A percentile compares a stretch with the other conserved stretches of the same genome.
Evolutionary conservation across 352 stramenopile genomes (phyloP).

Genomic region (Peronospora farinosa): DNA sequence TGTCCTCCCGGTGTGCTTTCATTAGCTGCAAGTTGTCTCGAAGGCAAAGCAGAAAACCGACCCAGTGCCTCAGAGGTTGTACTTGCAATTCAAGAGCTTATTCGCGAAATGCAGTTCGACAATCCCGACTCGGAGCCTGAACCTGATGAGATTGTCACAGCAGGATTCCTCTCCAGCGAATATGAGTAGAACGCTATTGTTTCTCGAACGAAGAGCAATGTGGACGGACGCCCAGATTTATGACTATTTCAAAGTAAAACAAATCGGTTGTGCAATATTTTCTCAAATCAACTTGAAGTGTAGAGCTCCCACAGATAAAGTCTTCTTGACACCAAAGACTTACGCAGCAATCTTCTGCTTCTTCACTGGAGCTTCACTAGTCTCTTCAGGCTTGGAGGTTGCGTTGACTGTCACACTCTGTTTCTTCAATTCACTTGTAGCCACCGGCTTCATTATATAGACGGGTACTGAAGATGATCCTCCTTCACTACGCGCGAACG

Average conservation of each 20-base stretch:
- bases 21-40: conserved; percentile 38
- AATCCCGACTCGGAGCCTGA: conserved; percentile 16
- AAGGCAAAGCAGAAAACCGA: conserved; percentile 37
- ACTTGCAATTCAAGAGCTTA: conserved; percentile 33
- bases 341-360: conserved; percentile 35
- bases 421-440: conserved; percentile 17
- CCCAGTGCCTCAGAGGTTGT: conserved; percentile 39
- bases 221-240: conserved; percentile 5
- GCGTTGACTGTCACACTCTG: conserved; percentile 3
- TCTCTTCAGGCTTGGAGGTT: conserved; percentile 15
- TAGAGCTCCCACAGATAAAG: neutral
- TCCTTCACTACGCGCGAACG: conserved; percentile 28
- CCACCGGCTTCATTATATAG: conserved; percentile 34
- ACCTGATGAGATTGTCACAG: conserved; percentile 23
- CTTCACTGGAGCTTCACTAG: conserved; percentile 25
- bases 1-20: conserved; percentile 37
- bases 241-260: conserved; percentile 7
- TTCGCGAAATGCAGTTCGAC: conserved; percentile 20
- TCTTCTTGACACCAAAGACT: neutral
- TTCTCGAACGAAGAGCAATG: conserved; percentile 9
- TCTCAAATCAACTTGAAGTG: neutral
- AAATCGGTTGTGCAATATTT: conserved; percentile 1
- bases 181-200: neutral
- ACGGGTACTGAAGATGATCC: conserved; percentile 9
- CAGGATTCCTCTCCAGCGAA: conserved; percentile 24